Evolutionary conservation across 305 asterid genomes (phyloP).

Genomic region (Fraxinus paxiana): DNA sequence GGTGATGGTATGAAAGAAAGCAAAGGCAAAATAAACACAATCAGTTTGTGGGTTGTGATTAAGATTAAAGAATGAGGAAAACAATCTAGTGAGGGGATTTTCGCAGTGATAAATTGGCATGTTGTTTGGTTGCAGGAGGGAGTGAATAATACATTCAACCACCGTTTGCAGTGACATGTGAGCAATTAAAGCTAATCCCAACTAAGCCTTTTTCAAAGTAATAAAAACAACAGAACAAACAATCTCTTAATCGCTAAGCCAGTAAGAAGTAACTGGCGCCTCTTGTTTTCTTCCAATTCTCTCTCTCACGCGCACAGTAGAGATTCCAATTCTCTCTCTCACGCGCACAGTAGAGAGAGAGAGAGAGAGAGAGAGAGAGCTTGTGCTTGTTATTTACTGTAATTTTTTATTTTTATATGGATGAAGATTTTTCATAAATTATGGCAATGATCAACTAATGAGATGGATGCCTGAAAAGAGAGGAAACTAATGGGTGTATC

Average conservation of each 20-base stretch:
- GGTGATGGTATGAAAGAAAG: conserved; percentile 33
- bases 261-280: background rate
- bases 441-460: background rate
- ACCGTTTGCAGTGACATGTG: conserved; percentile 41
- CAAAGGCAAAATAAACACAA: conserved; percentile 27
- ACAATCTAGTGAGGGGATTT: conserved; percentile 5
- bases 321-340: background rate
- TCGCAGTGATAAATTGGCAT: conserved; percentile 26
- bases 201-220: background rate
- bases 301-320: background rate
- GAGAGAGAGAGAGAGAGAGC: background rate
- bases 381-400: background rate
- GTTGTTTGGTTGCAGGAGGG: conserved; percentile 3
- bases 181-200: conserved; percentile 26
- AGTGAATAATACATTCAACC: conserved; percentile 9
- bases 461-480: background rate
- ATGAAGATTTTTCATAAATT: background rate
- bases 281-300: background rate
- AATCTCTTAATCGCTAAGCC: background rate
- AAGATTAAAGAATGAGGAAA: conserved; percentile 21
- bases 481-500: background rate
- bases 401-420: background rate
- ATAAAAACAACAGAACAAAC: background rate
- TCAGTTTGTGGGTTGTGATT: conserved; percentile 22
- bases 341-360: background rate